These are phyloP conservation scores for Extremus antarcticus DNA, from an alignment of 495 filamentous ascomycete species.

Conservation along the genomic window DNA sequence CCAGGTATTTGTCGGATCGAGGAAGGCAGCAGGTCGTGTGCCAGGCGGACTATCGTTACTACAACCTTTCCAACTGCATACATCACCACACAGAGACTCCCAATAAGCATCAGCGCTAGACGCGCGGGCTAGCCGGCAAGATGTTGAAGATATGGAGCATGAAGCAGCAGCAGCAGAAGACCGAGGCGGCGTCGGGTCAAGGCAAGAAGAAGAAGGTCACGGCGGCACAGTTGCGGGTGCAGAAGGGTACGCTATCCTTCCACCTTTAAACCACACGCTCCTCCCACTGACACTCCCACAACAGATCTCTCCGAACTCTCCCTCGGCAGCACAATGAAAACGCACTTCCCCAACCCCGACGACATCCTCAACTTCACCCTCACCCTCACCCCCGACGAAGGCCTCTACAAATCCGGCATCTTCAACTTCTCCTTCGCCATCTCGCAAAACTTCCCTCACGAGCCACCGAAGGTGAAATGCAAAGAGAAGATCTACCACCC, in stretches of 20 bases:
- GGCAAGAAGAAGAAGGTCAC: constrained; percentile 96
- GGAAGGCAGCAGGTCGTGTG: not conserved
- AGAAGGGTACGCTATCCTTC: constrained; percentile 62
- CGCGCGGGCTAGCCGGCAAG: constrained; percentile 32
- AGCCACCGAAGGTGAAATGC: constrained; percentile 96
- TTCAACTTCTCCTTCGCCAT: constrained; percentile 90
- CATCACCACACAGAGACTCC: not conserved
- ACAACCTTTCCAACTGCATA: not conserved
- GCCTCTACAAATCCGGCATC: constrained; percentile 85
- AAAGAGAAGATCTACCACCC: constrained; percentile 98
- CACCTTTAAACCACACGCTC: not conserved
- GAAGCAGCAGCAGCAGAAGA: constrained; percentile 91
- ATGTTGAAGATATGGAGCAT: constrained; percentile 99
- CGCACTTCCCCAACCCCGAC: constrained; percentile 84
- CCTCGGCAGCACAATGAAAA: constrained; percentile 83
- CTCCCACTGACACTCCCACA: not conserved
- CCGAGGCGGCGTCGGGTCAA: constrained; percentile 49
- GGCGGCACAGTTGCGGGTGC: constrained; percentile 85
- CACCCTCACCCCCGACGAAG: constrained; percentile 90
- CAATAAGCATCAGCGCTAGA: not conserved
- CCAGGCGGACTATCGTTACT: not conserved
- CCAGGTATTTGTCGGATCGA: not conserved
- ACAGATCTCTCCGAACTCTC: constrained; percentile 87
- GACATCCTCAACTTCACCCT: constrained; percentile 94
- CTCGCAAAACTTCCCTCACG: constrained; percentile 90